Percentiles rank a stretch among this genome's conserved stretches.
These are phyloP conservation scores for Calonectria crousiana DNA, from an alignment of 2,329 filamentous ascomycete species.

Conservation along the genomic window DNA sequence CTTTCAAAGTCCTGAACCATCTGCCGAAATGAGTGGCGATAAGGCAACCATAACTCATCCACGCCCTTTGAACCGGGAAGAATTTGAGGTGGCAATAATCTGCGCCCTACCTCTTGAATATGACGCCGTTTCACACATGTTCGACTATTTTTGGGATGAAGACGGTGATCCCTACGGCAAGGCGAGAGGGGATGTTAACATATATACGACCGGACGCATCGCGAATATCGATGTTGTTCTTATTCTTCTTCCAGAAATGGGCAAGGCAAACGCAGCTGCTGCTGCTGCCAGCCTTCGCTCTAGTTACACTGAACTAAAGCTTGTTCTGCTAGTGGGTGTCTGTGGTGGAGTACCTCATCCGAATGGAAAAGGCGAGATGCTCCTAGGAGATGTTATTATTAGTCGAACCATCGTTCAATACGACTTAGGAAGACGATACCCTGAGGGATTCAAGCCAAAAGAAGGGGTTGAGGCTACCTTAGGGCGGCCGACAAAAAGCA, in stretches of 20 bases:
- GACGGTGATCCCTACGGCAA: conserved; percentile 3
- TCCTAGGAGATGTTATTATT: conserved; percentile 52
- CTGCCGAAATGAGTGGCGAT: no score
- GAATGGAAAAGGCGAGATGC: conserved; percentile 22
- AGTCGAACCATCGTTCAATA: conserved; percentile 46
- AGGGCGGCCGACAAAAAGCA: conserved; percentile 9
- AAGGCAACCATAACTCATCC: no score
- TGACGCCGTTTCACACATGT: background rate
- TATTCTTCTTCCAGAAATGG: conserved; percentile 43
- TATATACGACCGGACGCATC: conserved; percentile 46
- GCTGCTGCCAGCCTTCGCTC: conserved; percentile 43
- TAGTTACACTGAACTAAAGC: conserved; percentile 49
- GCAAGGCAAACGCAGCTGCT: conserved; percentile 43
- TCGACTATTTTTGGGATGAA: conserved; percentile 2
- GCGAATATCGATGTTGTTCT: conserved; percentile 47
- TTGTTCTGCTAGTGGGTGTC: conserved; percentile 54
- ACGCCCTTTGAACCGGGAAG: background rate
- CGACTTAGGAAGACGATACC: conserved; percentile 40
- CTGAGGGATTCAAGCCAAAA: conserved; percentile 37
- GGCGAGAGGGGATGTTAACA: conserved; percentile 41
- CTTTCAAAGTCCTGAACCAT: no score
- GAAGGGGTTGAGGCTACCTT: conserved; percentile 39
- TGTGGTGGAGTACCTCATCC: conserved; percentile 53
- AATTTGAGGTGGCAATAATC: background rate
- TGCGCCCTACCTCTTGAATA: background rate